Conservation (phyloP, 1,139 yeast genomes). For the Nadsonia commutata region DNA sequence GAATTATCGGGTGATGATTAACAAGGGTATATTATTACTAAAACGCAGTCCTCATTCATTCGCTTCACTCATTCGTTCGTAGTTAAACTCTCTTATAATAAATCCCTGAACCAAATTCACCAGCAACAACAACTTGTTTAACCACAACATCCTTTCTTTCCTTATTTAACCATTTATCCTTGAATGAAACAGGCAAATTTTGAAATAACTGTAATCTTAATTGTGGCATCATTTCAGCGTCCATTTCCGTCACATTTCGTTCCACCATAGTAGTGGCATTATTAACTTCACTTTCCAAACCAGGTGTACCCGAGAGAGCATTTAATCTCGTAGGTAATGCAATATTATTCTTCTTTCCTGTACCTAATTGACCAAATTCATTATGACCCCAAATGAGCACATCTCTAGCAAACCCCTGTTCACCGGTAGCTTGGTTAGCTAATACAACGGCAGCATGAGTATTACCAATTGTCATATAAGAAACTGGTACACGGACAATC, state of each 20-base stretch:
- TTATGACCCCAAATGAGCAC: slow-evolving; percentile 77
- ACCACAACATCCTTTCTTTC: slow-evolving; percentile 2
- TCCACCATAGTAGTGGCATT: background rate
- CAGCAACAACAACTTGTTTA: slow-evolving; percentile 5
- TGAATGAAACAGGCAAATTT: background rate
- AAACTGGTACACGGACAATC: slow-evolving; percentile 32
- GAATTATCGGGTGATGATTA: no score
- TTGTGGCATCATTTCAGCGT: slow-evolving; percentile 4
- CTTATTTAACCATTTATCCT: background rate
- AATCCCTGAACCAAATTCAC: slow-evolving; percentile 3
- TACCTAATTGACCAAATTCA: slow-evolving; percentile 70
- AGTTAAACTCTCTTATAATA: slow-evolving; percentile 2
- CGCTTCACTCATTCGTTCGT: no score
- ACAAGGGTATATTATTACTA: no score
- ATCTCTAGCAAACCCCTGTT: slow-evolving; percentile 25
- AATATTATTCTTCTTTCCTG: slow-evolving; percentile 51
- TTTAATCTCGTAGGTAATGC: slow-evolving; percentile 38
- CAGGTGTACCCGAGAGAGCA: slow-evolving; percentile 36
- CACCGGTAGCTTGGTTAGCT: slow-evolving; percentile 26
- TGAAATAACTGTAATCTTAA: background rate
- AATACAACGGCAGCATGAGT: slow-evolving; percentile 54
- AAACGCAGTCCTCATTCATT: no score
- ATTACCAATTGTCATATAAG: slow-evolving; percentile 43
- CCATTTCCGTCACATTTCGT: background rate
- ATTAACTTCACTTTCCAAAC: slow-evolving; percentile 14